Evolutionary conservation across 495 filamentous ascomycete species (phyloP).

Genomic region (Amphirosellinia nigrospora): DNA sequence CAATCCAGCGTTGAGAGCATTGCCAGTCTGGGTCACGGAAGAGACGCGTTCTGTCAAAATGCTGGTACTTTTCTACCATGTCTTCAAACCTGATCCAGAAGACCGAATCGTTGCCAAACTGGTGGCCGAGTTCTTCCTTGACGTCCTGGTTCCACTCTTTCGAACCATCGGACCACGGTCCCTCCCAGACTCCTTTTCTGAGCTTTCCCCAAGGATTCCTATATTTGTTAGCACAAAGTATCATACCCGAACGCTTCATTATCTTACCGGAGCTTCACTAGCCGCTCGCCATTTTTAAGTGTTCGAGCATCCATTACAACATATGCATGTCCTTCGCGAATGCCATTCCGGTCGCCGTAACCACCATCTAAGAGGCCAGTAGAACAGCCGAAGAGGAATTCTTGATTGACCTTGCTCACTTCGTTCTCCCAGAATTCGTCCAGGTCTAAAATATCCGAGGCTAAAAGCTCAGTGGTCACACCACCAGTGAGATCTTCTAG

Average conservation of each 20-base stretch:
- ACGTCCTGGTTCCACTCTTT: constrained; percentile 92
- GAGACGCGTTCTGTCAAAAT: constrained; percentile 87
- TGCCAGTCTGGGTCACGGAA: constrained; percentile 81
- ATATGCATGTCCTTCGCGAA: constrained; percentile 84
- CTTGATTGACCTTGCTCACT: constrained; percentile 82
- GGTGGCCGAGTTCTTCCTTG: constrained; percentile 80
- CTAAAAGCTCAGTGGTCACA: constrained; percentile 82
- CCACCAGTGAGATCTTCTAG: constrained; percentile 94
- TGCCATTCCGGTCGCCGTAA: constrained; percentile 72
- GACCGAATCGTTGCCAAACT: constrained; percentile 87
- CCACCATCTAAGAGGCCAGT: constrained; percentile 71
- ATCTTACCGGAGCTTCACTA: constrained; percentile 53
- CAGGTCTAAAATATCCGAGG: constrained; percentile 86
- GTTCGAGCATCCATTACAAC: constrained; percentile 81
- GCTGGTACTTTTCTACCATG: constrained; percentile 81
- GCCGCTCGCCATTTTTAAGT: constrained; percentile 52
- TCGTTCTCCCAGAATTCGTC: constrained; percentile 91
- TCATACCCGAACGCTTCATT: not conserved
- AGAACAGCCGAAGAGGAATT: constrained; percentile 88
- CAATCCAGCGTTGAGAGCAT: constrained; percentile 87
- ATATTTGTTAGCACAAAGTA: constrained; percentile 19
- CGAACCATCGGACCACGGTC: constrained; percentile 89
- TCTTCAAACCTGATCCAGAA: constrained; percentile 79
- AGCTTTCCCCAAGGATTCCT: constrained; percentile 84
- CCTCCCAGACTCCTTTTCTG: constrained; percentile 76